Percentiles rank a stretch among this genome's conserved stretches.
These are phyloP conservation scores for Sedum album DNA, from an alignment of 164 flowering plant species.

Conservation along the genomic window DNA sequence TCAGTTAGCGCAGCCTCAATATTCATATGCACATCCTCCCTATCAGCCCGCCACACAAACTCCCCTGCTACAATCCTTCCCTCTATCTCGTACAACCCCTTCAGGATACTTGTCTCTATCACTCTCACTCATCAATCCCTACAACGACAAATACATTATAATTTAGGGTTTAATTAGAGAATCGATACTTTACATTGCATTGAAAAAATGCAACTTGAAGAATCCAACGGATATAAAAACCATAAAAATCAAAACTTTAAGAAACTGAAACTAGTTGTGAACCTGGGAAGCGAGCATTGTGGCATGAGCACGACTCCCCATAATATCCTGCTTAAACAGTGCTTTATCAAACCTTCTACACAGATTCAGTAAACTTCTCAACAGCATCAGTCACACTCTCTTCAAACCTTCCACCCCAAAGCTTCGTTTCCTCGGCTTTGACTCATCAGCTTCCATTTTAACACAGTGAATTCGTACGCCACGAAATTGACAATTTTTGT, in stretches of 20 bases:
- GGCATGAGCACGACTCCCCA: slow-evolving; percentile 91
- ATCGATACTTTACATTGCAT: no score
- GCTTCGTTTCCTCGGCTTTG: slow-evolving; percentile 51
- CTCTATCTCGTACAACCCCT: slow-evolving; percentile 79
- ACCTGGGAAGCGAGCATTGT: slow-evolving; percentile 95
- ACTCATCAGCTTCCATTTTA: background rate
- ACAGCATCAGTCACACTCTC: slow-evolving; percentile 81
- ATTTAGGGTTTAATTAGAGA: no score
- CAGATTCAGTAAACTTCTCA: slow-evolving; percentile 94
- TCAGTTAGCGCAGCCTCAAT: slow-evolving; percentile 96
- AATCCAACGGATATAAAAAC: background rate
- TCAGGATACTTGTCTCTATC: slow-evolving; percentile 63
- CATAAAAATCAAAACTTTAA: no score
- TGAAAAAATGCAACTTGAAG: no score
- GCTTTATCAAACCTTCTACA: slow-evolving; percentile 78
- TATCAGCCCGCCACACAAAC: slow-evolving; percentile 82
- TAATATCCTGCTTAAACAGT: slow-evolving; percentile 83
- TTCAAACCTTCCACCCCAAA: slow-evolving; percentile 97
- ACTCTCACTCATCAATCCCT: slow-evolving; percentile 59
- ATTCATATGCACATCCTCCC: slow-evolving; percentile 99
- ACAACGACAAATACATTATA: slow-evolving; percentile 7
- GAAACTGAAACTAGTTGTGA: background rate
- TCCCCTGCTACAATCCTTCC: slow-evolving; percentile 64
- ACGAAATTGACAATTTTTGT: background rate
- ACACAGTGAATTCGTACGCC: background rate